Evolutionary conservation across 345 rosid genomes (phyloP), one percentile per base, ranked within the genome.

Genomic region (Bruguiera gymnorhiza): DNA sequence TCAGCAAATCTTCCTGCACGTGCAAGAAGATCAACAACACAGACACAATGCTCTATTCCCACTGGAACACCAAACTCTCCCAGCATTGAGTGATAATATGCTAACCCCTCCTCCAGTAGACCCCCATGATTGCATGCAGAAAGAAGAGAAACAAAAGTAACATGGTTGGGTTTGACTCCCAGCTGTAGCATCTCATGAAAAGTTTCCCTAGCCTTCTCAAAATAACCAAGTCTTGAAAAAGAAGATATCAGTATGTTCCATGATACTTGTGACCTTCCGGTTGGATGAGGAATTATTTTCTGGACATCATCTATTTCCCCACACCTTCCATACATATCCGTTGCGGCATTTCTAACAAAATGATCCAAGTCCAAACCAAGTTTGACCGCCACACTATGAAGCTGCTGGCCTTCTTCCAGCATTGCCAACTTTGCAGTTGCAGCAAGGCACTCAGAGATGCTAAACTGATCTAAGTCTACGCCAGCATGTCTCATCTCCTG

Each of bases 301-400:
- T 86, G 62, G 50, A 83, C 87, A 62, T 85, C 87, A 4, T 77
- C 81, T 67, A 91, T 69, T 80, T 88, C 91, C 30, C 95, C 98
- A 30, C 98, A 91, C 78, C 91, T 93, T 67, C 81, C 92, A 76
- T 93, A 91, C 96, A 93, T 91, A 78, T 93, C 96, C 83, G 88
- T 88, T 39, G 88, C 79, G 63, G 97, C 83, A 71, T 88, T 93
- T 58, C 52, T 68, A 67, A 93, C 85, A 67, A 83, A 86, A 65
- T 74, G 77, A 72, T 89, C 89, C 4, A 68, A 75, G 67, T 83
- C 88, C 54, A 84, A 79, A 50, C 96, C 96, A 11, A 84, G 84
- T 75, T 93, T 93, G 59, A 82, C 51, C 27, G 87, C 89, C 71
- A 88, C 72, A 62, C 87, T 60, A 37, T 91, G 94, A 66, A 93